A percentile compares a stretch with the other conserved stretches of the same genome.
Conservation (phyloP, 257 asterid genomes). For the Scutellaria minor region DNA sequence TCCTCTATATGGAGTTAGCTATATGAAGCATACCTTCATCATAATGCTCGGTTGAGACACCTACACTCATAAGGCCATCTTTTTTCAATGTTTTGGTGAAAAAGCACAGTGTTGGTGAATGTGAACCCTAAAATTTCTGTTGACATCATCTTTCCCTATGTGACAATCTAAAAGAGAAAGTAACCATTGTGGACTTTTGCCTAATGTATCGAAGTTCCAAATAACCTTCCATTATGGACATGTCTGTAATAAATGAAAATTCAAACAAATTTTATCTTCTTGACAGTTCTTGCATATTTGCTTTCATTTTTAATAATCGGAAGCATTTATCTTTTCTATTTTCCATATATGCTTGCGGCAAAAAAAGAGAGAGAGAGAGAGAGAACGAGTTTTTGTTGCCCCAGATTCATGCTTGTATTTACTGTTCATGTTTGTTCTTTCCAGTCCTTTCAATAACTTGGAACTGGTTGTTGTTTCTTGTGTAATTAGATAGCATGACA, state of each 20-base stretch:
- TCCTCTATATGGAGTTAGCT: too few species aligned
- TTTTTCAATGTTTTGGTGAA: background rate
- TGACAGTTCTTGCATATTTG: background rate
- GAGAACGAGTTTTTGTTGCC: background rate
- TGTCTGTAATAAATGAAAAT: background rate
- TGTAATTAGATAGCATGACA: slow-evolving; percentile 17
- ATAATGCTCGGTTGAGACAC: too few species aligned
- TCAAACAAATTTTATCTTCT: background rate
- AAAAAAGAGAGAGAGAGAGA: background rate
- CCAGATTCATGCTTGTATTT: slow-evolving; percentile 15
- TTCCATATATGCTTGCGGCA: background rate
- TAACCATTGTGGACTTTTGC: background rate
- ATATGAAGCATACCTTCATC: too few species aligned
- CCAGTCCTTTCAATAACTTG: slow-evolving; percentile 10
- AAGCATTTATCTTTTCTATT: slow-evolving; percentile 3
- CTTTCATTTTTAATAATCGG: background rate
- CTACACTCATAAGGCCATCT: background rate
- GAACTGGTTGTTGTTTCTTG: slow-evolving; percentile 23
- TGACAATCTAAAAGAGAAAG: background rate
- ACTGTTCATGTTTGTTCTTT: slow-evolving; percentile 11
- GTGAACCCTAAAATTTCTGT: background rate
- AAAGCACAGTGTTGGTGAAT: slow-evolving; percentile 1
- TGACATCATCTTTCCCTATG: background rate
- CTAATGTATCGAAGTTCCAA: slow-evolving; percentile 10
- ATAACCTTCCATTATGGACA: background rate